Percentiles rank a stretch among this genome's conserved stretches.
Evolutionary conservation across 1,139 yeast species (phyloP).

Genomic region (Sugiyamaella japonica): DNA sequence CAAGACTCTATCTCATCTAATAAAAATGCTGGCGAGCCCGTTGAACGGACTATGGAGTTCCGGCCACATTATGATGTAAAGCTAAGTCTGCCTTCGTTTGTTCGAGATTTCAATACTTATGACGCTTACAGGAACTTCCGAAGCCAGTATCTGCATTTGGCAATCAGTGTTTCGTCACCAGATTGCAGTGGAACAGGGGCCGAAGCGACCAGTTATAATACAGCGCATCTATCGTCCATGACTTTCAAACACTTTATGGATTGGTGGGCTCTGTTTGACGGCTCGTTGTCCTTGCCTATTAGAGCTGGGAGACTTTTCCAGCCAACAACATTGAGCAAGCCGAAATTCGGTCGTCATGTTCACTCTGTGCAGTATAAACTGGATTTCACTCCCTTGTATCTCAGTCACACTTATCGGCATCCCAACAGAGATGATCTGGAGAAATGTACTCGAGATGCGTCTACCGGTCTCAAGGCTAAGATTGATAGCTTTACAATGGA

Average conservation of each 20-base stretch:
- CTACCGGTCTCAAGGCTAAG: slow-evolving; percentile 79
- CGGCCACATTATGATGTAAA: slow-evolving; percentile 71
- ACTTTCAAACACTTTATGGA: slow-evolving; percentile 64
- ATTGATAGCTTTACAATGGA: slow-evolving; percentile 69
- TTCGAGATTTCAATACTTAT: slow-evolving; percentile 48
- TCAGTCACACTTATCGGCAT: slow-evolving; percentile 71
- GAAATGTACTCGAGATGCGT: slow-evolving; percentile 52
- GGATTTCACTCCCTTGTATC: slow-evolving; percentile 66
- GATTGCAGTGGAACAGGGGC: background rate
- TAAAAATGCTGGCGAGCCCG: slow-evolving; percentile 10
- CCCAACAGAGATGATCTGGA: slow-evolving; percentile 47
- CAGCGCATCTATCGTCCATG: slow-evolving; percentile 74
- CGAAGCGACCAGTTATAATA: slow-evolving; percentile 51
- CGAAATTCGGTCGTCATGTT: slow-evolving; percentile 75
- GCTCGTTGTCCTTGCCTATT: slow-evolving; percentile 71
- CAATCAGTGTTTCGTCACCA: slow-evolving; percentile 63
- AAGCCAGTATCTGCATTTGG: slow-evolving; percentile 76
- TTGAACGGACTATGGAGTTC: slow-evolving; percentile 53
- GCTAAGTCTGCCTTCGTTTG: slow-evolving; percentile 62
- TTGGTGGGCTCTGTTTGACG: slow-evolving; percentile 84
- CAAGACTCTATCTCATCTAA: slow-evolving; percentile 33
- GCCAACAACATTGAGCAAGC: slow-evolving; percentile 42
- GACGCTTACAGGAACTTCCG: slow-evolving; percentile 83
- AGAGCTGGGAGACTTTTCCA: slow-evolving; percentile 70
- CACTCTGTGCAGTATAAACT: slow-evolving; percentile 81